Conservation (phyloP, 2,329 filamentous ascomycete species). For the Didymella keratinophila region DNA sequence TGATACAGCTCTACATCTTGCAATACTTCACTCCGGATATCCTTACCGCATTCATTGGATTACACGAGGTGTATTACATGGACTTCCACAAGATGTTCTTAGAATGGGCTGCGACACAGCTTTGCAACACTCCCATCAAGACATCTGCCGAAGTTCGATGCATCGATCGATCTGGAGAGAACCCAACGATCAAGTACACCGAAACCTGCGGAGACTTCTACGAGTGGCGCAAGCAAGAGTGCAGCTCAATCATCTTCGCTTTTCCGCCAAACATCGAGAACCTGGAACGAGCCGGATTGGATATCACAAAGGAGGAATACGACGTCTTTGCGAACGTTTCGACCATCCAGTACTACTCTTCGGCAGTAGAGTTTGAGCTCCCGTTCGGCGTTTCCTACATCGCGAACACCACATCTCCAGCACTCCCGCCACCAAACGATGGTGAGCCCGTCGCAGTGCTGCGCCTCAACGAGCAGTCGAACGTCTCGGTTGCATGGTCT, state of each 20-base stretch:
- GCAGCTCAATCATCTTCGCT: constrained; percentile 47
- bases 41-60: constrained; percentile 47
- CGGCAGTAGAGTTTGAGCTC: constrained; percentile 43
- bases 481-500: constrained; percentile 48
- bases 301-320: constrained; percentile 45
- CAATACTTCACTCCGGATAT: constrained; percentile 51
- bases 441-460: constrained; percentile 48
- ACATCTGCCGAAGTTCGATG: constrained; percentile 46
- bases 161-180: constrained; percentile 46
- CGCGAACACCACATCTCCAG: constrained; percentile 31
- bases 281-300: constrained; percentile 43
- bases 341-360: constrained; percentile 49
- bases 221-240: constrained; percentile 45
- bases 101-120: constrained; percentile 41
- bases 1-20: constrained; percentile 48
- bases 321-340: constrained; percentile 43
- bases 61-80: constrained; percentile 49
- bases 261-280: constrained; percentile 48
- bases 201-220: constrained; percentile 40
- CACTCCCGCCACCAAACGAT: constrained; percentile 43
- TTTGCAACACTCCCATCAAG: constrained; percentile 45
- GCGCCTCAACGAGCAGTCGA: constrained; percentile 39
- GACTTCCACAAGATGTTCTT: constrained; percentile 50
- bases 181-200: constrained; percentile 47
- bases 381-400: constrained; percentile 50